Base-by-base conservation (phyloP, 2,329 filamentous ascomycete species). In the Calonectria pseudoturangicola region DNA sequence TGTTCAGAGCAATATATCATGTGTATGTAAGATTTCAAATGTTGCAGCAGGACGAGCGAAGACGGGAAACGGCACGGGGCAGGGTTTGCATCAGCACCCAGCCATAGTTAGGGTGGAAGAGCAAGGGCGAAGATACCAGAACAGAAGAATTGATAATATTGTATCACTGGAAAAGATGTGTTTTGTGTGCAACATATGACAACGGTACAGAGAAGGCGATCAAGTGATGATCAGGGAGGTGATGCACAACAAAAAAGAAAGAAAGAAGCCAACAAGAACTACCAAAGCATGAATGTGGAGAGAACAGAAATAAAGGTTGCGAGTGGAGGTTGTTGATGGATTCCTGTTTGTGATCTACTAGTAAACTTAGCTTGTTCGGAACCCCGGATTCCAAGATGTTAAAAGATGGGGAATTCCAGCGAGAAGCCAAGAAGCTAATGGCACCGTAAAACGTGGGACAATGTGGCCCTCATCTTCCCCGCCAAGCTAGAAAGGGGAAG, bases 1-100 rank as follows among this genome's bases (percentile, higher is more conserved):
- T 77, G 78, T 80, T 80, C 68, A 79, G 75, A 79, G 74, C 69
- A 80, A 78, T 80, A 79, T 78, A 80, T 73, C 76, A 79, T 68
- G 62, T 71, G 72, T 74, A 75, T 80, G 79, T 80, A 80, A 79
- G 77, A 80, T 80, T 79, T 77, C 69, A 68, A 73, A 73, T 75
- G 72, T 73, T 76, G 68, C 45, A 45, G 69, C 41, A 66, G 66
- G 64, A 67, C 64, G 70, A 65, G 50, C 45, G 66, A 68, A 33
- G 66, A 63, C 60, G 39, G 65, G 48, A 56, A 71, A 69, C 65
- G 48, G 54, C 50, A 54, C 54, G 75, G 63, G 71, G 74, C 68
- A 73, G 67, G 66, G 70, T 67, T 74, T 63, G 58, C 65, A 50
- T 70, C 68, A 30, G 68, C 68, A 68, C 69, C 69, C 58, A 68